Base-by-base conservation (phyloP, 148 eudicot genomes). In the Cornus florida region DNA sequence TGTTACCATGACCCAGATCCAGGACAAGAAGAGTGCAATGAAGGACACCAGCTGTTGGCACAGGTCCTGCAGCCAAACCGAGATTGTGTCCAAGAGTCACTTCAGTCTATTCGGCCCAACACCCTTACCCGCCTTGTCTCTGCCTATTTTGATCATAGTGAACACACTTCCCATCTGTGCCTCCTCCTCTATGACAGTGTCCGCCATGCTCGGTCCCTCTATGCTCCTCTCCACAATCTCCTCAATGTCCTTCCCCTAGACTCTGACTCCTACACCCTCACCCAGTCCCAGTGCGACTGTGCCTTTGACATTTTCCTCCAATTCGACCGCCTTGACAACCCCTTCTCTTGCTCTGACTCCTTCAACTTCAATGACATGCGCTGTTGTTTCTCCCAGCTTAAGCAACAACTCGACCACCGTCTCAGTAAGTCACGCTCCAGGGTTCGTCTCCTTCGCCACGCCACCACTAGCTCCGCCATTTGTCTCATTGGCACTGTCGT, bases 51-150 rank as follows among this genome's bases (percentile, higher is more conserved):
- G 53, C 8, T 19, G 20, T 83, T 84, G 38, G 77, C 79, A 35
- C 73, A 87, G 62, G 81, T 95, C 77, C 97, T 95, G 78, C 85
- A 86, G 76, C 98, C 98, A 70, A 89, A 85, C 76, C 88, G 73
- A 17, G 88, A 88, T 66, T 73, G 71, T 35, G 84, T 93, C 35
- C 78, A 85, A 73, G 90, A 90, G 70, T 89, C 88, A 23, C 87
- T 91, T 71, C 78, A 81, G 65, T 77, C 39, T 67, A 85, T 87
- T 11, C 81, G 31, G 59, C 85, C 85, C 11, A 83, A 85, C 83
- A 70, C 90, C 23, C 88, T 93, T 53, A 95, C 89, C 70, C 67
- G 78, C 75, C 94, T 90, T 38, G 86, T 87, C 46, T 80, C 90
- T 28, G 70, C 87, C 32, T 95, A 90, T 79, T 91, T 93, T 82